These are phyloP conservation scores for Xylaria sp. DNA, from an alignment of 2,329 filamentous ascomycete species.

Conservation along the genomic window DNA sequence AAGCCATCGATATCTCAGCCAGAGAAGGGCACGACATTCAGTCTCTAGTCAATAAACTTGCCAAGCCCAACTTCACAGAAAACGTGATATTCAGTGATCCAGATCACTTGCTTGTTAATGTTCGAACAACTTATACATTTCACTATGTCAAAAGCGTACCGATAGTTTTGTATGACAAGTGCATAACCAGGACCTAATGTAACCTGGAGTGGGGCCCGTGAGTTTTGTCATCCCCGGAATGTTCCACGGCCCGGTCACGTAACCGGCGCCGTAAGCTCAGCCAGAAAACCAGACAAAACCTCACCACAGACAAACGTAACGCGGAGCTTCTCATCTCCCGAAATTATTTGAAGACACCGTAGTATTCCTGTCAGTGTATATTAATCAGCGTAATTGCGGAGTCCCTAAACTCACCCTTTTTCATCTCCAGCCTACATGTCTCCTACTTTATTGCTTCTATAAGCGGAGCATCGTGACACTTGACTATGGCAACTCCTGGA, in stretches of 20 bases:
- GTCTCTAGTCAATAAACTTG: not conserved
- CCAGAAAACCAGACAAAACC: not conserved
- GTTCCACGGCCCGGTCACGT: slow-evolving; percentile 18
- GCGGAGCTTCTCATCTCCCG: slow-evolving; percentile 2
- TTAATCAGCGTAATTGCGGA: slow-evolving; percentile 5
- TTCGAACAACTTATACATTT: not conserved
- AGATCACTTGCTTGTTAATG: too few species aligned
- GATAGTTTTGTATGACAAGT: not conserved
- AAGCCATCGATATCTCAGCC: not conserved
- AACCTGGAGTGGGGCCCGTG: not conserved
- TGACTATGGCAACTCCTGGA: not conserved
- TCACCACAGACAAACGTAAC: not conserved
- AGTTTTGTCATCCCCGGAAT: slow-evolving; percentile 18
- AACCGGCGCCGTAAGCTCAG: slow-evolving; percentile 11
- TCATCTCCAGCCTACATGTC: not conserved
- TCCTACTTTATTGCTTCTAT: not conserved
- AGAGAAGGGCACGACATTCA: not conserved
- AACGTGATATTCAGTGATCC: not conserved
- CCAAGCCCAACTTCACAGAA: not conserved
- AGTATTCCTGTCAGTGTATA: not conserved
- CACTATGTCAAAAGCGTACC: not conserved
- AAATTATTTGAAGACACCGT: not conserved
- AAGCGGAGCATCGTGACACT: not conserved
- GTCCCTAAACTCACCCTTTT: not conserved
- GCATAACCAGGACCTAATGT: not conserved